Percentiles rank a stretch among this genome's conserved stretches.
Conservation (phyloP, 352 stramenopile genomes). For the Elongisporangium undulatum region DNA sequence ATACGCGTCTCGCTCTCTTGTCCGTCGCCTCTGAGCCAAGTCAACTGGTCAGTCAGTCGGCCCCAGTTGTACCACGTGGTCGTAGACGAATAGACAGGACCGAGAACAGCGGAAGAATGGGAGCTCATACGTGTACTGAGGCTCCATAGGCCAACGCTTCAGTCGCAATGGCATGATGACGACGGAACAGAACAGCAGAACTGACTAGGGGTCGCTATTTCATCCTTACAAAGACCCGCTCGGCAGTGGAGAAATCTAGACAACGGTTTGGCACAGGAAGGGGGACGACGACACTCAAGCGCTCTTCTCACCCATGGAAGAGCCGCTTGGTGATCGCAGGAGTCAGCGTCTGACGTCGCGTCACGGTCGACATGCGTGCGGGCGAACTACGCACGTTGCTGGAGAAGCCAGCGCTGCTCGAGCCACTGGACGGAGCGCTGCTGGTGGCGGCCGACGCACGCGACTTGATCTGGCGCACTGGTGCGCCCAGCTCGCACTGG, state of each 20-base stretch:
- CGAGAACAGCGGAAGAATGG: not conserved
- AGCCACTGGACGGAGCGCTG: conserved; percentile 11
- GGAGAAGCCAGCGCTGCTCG: not conserved
- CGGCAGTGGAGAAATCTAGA: not conserved
- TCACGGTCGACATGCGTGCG: conserved; percentile 10
- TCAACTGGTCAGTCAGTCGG: not conserved
- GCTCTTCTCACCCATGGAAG: not conserved
- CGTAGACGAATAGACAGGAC: not conserved
- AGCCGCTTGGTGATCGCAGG: not conserved
- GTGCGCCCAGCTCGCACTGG: conserved; percentile 95
- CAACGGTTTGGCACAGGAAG: not conserved
- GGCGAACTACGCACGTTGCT: conserved; percentile 19
- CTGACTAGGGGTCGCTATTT: not conserved
- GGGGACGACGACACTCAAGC: not conserved
- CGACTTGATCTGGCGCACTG: conserved; percentile 86
- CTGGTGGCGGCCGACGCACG: conserved; percentile 25
- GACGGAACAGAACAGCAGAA: not conserved
- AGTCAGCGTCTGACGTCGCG: conserved; percentile 5
- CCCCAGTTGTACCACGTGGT: no score
- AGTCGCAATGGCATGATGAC: not conserved
- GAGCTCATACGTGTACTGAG: not conserved
- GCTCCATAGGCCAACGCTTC: not conserved
- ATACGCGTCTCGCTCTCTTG: not conserved
- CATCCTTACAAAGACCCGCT: no score
- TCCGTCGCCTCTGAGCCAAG: not conserved